A percentile compares a stretch with the other conserved stretches of the same genome.
Conservation (phyloP, 352 stramenopile genomes). For the Pythium aristosporum region DNA sequence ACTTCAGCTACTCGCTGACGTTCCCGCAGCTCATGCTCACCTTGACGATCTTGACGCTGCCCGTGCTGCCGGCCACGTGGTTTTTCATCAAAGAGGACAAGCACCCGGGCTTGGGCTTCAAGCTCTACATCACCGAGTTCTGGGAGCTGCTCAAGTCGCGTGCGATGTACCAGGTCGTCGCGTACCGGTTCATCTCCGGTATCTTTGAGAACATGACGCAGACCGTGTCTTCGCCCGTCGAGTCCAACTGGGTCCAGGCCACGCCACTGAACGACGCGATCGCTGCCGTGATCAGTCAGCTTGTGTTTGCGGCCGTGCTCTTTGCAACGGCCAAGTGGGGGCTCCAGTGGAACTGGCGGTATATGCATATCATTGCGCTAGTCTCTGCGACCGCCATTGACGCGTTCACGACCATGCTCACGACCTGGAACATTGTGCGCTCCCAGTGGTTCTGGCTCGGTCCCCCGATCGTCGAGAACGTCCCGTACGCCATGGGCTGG, state of each 20-base stretch:
- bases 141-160: constrained; percentile 26
- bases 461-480: constrained; percentile 14
- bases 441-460: constrained; percentile 29
- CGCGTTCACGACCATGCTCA: constrained; percentile 18
- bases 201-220: constrained; percentile 17
- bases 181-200: constrained; percentile 14
- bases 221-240: constrained; percentile 5
- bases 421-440: constrained; percentile 25
- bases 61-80: constrained; percentile 20
- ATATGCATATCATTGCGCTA: constrained; percentile 12
- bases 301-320: constrained; percentile 17
- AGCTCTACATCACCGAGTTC: constrained; percentile 22
- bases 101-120: constrained; percentile 3
- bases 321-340: constrained; percentile 22
- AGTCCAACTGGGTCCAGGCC: constrained; percentile 18
- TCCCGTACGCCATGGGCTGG: constrained; percentile 20
- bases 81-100: constrained; percentile 26
- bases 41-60: constrained; percentile 8
- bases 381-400: constrained; percentile 10
- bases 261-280: constrained; percentile 24
- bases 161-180: constrained; percentile 26
- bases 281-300: constrained; percentile 7
- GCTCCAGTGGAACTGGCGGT: constrained; percentile 21
- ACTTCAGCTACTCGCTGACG: constrained; percentile 15
- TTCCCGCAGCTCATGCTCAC: constrained; percentile 20